Conservation (phyloP, 208 protist species). For the Chromosphaera perkinsii region DNA sequence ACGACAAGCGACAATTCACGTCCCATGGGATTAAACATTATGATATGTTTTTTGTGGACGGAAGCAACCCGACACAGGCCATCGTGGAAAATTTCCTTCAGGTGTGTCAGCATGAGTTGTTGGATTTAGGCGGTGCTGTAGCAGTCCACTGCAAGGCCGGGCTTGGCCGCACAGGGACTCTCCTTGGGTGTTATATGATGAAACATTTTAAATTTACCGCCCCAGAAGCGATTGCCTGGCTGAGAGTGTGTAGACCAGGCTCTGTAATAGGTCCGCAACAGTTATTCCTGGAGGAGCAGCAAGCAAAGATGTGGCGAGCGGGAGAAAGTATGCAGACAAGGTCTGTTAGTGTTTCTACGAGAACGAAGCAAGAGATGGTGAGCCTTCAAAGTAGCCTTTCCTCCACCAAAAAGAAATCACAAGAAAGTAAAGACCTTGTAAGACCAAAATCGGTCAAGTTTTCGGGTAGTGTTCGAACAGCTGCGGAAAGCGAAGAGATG, state of each 20-base stretch:
- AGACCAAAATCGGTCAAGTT: no score
- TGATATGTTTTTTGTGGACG: conserved; percentile 85
- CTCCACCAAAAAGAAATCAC: no score
- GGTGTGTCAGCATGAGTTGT: no score
- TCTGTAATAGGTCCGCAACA: conserved; percentile 91
- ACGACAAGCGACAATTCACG: conserved; percentile 71
- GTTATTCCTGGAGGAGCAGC: conserved; percentile 69
- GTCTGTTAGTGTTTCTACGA: no score
- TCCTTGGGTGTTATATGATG: conserved; percentile 81
- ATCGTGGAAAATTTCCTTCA: conserved; percentile 78
- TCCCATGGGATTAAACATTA: conserved; percentile 77
- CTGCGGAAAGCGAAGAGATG: no score
- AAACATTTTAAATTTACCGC: conserved; percentile 82
- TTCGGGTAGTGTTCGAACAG: no score
- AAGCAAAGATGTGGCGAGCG: no score
- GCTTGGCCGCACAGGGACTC: conserved; percentile 84
- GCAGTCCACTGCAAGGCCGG: conserved; percentile 91
- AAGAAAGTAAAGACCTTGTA: no score
- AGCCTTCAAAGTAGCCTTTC: no score
- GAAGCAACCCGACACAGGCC: conserved; percentile 68
- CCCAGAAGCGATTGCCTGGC: conserved; percentile 78
- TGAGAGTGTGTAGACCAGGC: conserved; percentile 84
- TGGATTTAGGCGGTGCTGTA: conserved; percentile 62
- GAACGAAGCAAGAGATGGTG: no score
- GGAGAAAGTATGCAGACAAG: no score